These are phyloP conservation scores for Sclerotinia sclerotiorum DNA, from an alignment of 2,329 filamentous ascomycete species.

Conservation along the genomic window DNA sequence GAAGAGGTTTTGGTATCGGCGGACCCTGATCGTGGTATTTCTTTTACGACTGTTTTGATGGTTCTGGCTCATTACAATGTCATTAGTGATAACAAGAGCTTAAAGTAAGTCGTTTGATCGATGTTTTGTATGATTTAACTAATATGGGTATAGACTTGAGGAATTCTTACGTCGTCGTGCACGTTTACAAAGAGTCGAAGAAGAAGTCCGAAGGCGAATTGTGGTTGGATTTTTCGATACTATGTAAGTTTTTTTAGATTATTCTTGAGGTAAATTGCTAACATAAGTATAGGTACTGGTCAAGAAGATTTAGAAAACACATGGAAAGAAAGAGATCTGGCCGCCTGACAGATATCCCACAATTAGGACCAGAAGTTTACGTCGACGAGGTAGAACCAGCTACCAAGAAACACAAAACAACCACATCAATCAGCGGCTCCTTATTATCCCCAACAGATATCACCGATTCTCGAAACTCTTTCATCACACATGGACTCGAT, in stretches of 20 bases:
- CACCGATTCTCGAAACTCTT: slow-evolving; percentile 33
- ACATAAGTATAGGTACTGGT: slow-evolving; percentile 63
- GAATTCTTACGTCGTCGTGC: slow-evolving; percentile 91
- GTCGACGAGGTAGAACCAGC: slow-evolving; percentile 71
- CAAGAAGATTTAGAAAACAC: slow-evolving; percentile 74
- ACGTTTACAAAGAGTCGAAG: slow-evolving; percentile 88
- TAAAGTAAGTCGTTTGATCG: slow-evolving; percentile 57
- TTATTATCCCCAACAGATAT: slow-evolving; percentile 36
- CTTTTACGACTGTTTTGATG: slow-evolving; percentile 90
- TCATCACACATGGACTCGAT: slow-evolving; percentile 38
- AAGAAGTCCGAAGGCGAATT: slow-evolving; percentile 85
- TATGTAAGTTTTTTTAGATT: slow-evolving; percentile 51
- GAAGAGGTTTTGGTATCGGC: slow-evolving; percentile 94
- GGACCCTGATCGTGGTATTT: slow-evolving; percentile 84
- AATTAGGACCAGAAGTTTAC: slow-evolving; percentile 83
- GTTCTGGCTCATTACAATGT: slow-evolving; percentile 98
- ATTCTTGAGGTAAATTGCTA: slow-evolving; percentile 26
- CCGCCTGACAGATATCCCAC: slow-evolving; percentile 75
- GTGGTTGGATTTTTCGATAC: slow-evolving; percentile 97
- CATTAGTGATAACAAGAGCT: slow-evolving; percentile 94
- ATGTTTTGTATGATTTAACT: slow-evolving; percentile 25
- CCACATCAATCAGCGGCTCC: slow-evolving; percentile 24
- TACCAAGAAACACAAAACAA: slow-evolving; percentile 28
- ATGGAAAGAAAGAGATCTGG: slow-evolving; percentile 70
- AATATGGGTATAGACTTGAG: slow-evolving; percentile 63